Evolutionary conservation across 345 rosid genomes (phyloP), one percentile per base, ranked within the genome.

Genomic region (Arabis hirsuta): DNA sequence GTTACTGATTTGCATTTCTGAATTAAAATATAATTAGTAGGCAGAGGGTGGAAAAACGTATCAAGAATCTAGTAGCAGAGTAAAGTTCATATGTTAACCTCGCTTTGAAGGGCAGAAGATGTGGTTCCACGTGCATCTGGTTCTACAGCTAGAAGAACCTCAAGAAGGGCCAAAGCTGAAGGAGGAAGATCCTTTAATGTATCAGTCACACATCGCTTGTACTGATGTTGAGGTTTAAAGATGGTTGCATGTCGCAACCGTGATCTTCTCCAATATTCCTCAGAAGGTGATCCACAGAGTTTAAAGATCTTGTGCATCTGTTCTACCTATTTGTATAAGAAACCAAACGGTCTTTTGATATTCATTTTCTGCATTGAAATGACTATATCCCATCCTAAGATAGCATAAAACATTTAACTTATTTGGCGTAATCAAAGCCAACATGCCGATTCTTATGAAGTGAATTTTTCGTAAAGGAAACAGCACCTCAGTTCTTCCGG

Each of bases 201-300:
- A 57, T 82, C 86, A 0, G 75, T 78, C 55, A 87, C 72, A 69
- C 85, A 67, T 38, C 90, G 68, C 71, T 82, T 78, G 62, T 87
- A 87, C 7, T 82, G 92, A 53, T 81, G 85, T 68, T 82, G 88
- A 55, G 92, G 92, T 77, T 84, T 87, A 47, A 87, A 87, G 20
- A 87, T 81, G 31, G 90, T 85, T 48, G 85, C 88, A 74, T 87
- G 88, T 12, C 88, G 84, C 82, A 87, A 66, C 24, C 80, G 72
- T 67, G 88, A 85, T 74, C 80, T 82, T 74, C 82, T 85, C 92
- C 92, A 87, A 69, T 85, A 85, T 65, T 81, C 92, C 41, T 85
- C 90, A 11, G 90, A 82, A 69, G 92, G 92, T 71, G 92, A 87
- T 27, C 92, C 92, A 2, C 92, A 87, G 36, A 87, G 90, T 69